Conservation (phyloP, 257 asterid genomes). For the Salvia rosmarinus region DNA sequence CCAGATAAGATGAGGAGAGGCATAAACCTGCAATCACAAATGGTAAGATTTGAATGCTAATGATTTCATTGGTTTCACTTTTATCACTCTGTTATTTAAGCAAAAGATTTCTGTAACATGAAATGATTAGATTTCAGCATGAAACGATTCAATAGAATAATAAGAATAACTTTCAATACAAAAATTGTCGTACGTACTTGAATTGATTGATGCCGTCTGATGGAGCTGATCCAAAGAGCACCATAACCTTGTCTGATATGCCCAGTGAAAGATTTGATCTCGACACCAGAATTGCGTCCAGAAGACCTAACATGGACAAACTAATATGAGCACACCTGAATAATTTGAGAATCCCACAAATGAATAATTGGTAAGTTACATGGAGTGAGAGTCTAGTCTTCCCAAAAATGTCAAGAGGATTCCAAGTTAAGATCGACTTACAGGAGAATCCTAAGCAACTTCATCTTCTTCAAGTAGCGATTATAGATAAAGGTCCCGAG, state of each 20-base stretch:
- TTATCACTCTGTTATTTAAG: neutral
- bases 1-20: slow-evolving; percentile 95
- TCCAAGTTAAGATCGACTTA: slow-evolving; percentile 49
- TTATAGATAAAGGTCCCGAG: slow-evolving; percentile 77
- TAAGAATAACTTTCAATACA: neutral
- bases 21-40: slow-evolving; percentile 73
- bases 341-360: slow-evolving; percentile 15
- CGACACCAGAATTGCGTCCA: slow-evolving; percentile 73
- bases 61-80: slow-evolving; percentile 1
- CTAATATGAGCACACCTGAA: slow-evolving; percentile 85
- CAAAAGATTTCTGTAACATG: neutral
- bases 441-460: slow-evolving; percentile 75
- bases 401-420: neutral
- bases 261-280: slow-evolving; percentile 64
- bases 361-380: neutral
- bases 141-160: slow-evolving; percentile 6
- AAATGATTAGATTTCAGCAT: neutral
- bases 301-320: slow-evolving; percentile 57
- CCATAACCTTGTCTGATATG: slow-evolving; percentile 72
- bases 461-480: slow-evolving; percentile 82
- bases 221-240: slow-evolving; percentile 86
- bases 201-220: slow-evolving; percentile 92
- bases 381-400: neutral
- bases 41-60: neutral
- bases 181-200: slow-evolving; percentile 59